Evolutionary conservation across 176 grass and related monocot species (phyloP), one percentile per base, ranked within the genome.

Genomic region (Oryza coarctata): DNA sequence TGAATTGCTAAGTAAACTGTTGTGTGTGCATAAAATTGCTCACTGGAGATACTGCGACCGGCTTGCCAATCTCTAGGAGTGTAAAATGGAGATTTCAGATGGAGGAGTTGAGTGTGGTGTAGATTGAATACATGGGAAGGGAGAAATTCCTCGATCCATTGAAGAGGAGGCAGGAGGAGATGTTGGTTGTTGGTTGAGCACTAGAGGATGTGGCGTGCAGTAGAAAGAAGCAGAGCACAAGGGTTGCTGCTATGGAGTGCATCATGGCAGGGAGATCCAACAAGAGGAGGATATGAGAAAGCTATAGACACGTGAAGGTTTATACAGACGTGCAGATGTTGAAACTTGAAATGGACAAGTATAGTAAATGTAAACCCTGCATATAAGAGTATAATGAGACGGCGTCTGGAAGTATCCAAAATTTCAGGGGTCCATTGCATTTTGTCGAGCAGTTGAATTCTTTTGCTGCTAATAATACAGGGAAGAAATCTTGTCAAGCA

Each of bases 81-180:
- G 72, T 39, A 76, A 93, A 91, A 3, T 87, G 87, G 57, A 84
- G 87, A 75, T 94, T 97, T 6, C 68, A 71, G 77, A 97, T 91
- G 41, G 94, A 84, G 58, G 78, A 88, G 28, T 84, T 57, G 49
- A 97, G 78, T 15, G 58, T 8, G 68, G 29, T 17, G 80, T 76
- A 96, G 36, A 15, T 50, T 1, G 84, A 20, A 47, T 74, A 88
- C 9, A 82, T 5, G 1, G 90, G 79, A 27, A 92, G 41, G 27
- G 88, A 83, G 90, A 92, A 85, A 83, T 90, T 96, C 7, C 0
- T 36, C 25, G 90, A 40, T 18, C 90, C 88, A 17, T 73, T 66
- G 27, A 86, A 77, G 26, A 74, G 12, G 18, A 96, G 88, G 76
- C 90, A 96, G 4, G 88, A 82, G 30, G 76, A 65, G 71, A 96